Evolutionary conservation across 2,329 filamentous ascomycete species (phyloP), one percentile per base, ranked within the genome.

Genomic region (Stagonosporopsis cucurbitacearum): DNA sequence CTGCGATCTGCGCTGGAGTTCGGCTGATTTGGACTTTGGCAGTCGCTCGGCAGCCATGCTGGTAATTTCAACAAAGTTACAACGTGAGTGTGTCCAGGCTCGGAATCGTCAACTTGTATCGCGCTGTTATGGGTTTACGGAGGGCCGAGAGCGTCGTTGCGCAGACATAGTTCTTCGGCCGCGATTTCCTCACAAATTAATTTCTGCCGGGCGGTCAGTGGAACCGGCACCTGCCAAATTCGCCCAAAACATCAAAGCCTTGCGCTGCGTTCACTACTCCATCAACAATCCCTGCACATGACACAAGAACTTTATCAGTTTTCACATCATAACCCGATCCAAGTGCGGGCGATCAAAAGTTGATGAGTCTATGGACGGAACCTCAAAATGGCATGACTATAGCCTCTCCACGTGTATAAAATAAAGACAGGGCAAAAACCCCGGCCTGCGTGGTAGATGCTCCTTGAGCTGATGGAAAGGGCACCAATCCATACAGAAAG

Each of bases 41-140:
- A 56, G 60, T 32, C 57, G 54, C 32, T 66, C 63, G 17, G 62
- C 61, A 22, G 68, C 63, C 71, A 73, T 72, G 13, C 23, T 48
- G 17, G 32, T 19, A 13, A n/a, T n/a, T n/a, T n/a, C n/a, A n/a
- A n/a, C n/a, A n/a, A n/a, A n/a, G n/a, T n/a, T n/a, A n/a, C n/a
- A n/a, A n/a, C n/a, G n/a, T n/a, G n/a, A n/a, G n/a, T n/a, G n/a
- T n/a, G n/a, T n/a, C 19, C 3, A 13, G 19, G 7, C 4, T 9
- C 12, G 8, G 11, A 15, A 19, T 19, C 13, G 9, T 20, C 1
- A 28, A 12, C 30, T 9, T 20, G n/a, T 6, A 30, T 28, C 15
- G 20, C 15, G 30, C 19, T 25, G 19, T 12, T 15, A 15, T 36
- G 40, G 17, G 20, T 19, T 25, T 26, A 19, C n/a, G 19, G 12